These are phyloP conservation scores for Candida tropicalis DNA, from an alignment of 1,139 yeast genomes.

Conservation along the genomic window DNA sequence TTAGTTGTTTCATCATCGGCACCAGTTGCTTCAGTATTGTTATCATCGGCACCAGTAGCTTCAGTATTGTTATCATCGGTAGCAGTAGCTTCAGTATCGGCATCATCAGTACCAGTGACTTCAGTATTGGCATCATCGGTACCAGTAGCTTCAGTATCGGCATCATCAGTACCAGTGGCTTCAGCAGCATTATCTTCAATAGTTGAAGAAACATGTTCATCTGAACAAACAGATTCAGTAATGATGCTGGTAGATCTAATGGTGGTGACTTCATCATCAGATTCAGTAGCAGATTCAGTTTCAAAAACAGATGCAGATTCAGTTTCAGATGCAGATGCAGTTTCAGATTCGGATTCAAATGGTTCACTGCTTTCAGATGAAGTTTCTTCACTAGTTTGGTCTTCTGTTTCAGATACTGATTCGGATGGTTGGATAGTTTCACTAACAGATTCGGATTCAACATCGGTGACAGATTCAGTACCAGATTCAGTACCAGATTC, in stretches of 20 bases:
- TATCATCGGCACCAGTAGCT: too few species aligned
- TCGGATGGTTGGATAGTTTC: slow-evolving; percentile 29
- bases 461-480: slow-evolving; percentile 20
- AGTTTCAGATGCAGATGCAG: background rate
- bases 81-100: background rate
- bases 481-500: slow-evolving; percentile 22
- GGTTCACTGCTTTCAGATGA: background rate
- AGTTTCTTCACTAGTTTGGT: background rate
- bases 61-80: too few species aligned
- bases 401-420: slow-evolving; percentile 8
- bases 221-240: background rate
- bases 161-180: background rate
- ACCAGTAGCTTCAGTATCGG: background rate
- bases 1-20: background rate
- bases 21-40: background rate
- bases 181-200: too few species aligned
- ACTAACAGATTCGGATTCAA: slow-evolving; percentile 17
- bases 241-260: background rate
- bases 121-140: too few species aligned
- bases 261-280: background rate
- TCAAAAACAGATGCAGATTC: background rate
- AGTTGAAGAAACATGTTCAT: too few species aligned
- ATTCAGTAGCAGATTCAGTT: background rate
- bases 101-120: too few species aligned
- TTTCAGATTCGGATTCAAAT: background rate